Percentiles rank a stretch among this genome's conserved stretches.
Conservation (phyloP, 2,329 filamentous ascomycete genomes). For the Xylariaceae sp. region DNA sequence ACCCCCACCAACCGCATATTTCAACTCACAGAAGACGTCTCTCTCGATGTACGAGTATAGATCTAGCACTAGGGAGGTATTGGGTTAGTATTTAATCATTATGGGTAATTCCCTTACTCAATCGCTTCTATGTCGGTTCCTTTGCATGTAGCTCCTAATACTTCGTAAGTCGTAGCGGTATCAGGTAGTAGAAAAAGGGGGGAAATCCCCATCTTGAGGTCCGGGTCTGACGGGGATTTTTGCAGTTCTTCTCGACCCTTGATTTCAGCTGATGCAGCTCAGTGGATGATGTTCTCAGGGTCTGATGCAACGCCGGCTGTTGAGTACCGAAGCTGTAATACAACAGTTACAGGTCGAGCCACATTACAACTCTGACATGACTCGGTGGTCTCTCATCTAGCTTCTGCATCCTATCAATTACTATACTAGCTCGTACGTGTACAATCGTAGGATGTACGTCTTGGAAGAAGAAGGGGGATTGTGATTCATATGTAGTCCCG, state of each 20-base stretch:
- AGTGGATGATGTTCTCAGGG: conserved; percentile 18
- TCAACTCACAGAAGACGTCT: too few relatives aligned
- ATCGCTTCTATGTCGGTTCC: background rate
- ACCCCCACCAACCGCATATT: too few relatives aligned
- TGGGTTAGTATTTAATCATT: too few relatives aligned
- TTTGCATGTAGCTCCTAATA: background rate
- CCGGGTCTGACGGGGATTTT: conserved; percentile 6
- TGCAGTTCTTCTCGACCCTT: conserved; percentile 2
- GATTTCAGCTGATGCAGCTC: conserved; percentile 14
- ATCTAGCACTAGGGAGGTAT: too few relatives aligned
- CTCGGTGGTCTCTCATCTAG: too few relatives aligned
- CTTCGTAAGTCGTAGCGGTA: too few relatives aligned
- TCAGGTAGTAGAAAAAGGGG: background rate
- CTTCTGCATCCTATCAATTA: too few relatives aligned
- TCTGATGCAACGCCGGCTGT: conserved; percentile 18
- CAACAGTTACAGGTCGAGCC: conserved; percentile 24
- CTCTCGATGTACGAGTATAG: too few relatives aligned
- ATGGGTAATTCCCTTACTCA: background rate
- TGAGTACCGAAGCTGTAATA: conserved; percentile 26
- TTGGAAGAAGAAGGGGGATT: too few relatives aligned
- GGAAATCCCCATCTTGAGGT: background rate
- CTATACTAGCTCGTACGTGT: too few relatives aligned
- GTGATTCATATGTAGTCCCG: too few relatives aligned
- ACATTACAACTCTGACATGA: conserved; percentile 17
- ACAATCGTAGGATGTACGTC: too few relatives aligned